Evolutionary conservation across 768 basidiomycete species (phyloP).

Genomic region (Megacollybia marginata): DNA sequence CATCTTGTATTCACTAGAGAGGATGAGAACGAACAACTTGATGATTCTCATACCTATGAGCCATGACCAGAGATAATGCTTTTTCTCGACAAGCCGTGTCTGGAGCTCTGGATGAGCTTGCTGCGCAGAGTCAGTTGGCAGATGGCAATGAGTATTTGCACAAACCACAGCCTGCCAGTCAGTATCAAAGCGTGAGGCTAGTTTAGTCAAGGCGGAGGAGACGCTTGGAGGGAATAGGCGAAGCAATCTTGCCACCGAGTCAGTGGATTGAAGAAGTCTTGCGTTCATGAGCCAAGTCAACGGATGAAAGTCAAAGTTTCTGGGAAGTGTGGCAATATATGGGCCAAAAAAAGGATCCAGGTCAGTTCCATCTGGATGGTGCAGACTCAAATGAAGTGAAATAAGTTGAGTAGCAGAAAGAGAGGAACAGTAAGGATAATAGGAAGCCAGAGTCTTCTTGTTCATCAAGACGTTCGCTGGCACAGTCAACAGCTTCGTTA

Average conservation of each 20-base stretch:
- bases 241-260: slow-evolving; percentile 25
- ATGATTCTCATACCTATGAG: slow-evolving; percentile 56
- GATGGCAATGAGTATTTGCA: not conserved
- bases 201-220: slow-evolving; percentile 27
- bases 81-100: not conserved
- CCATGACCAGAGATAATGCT: slow-evolving; percentile 83
- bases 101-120: not conserved
- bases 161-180: slow-evolving; percentile 48
- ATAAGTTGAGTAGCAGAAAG: slow-evolving; percentile 70
- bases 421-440: slow-evolving; percentile 38
- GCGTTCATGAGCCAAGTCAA: slow-evolving; percentile 59
- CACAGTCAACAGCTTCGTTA: slow-evolving; percentile 55
- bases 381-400: slow-evolving; percentile 70
- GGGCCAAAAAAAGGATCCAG: slow-evolving; percentile 57
- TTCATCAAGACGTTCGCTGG: slow-evolving; percentile 72
- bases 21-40: not conserved
- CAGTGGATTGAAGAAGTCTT: slow-evolving; percentile 6
- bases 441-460: slow-evolving; percentile 50
- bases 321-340: slow-evolving; percentile 75
- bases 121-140: not conserved
- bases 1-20: slow-evolving; percentile 86
- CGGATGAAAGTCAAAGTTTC: slow-evolving; percentile 70
- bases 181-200: slow-evolving; percentile 40
- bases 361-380: slow-evolving; percentile 46
- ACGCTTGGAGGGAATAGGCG: slow-evolving; percentile 43